A percentile compares a stretch with the other conserved stretches of the same genome.
These are phyloP conservation scores for Solanum sparsipilum DNA, from an alignment of 257 asterid genomes.

Conservation along the genomic window DNA sequence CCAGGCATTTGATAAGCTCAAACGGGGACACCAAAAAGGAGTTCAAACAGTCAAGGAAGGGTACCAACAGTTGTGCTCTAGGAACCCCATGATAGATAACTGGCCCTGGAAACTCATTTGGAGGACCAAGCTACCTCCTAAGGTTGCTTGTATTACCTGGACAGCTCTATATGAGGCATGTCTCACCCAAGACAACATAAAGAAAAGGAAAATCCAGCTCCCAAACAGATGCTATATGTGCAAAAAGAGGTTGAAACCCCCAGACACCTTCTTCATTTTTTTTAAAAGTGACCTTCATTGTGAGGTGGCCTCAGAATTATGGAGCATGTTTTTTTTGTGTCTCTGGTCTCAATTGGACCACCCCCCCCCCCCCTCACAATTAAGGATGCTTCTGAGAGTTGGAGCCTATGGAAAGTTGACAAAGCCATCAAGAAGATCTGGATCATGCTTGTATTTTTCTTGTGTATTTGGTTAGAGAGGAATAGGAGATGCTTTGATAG, in stretches of 20 bases:
- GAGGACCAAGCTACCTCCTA: background rate
- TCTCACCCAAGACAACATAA: background rate
- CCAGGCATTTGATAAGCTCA: background rate
- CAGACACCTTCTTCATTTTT: background rate
- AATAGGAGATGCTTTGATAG: background rate
- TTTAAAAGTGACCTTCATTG: background rate
- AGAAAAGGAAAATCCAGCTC: background rate
- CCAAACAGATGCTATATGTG: background rate
- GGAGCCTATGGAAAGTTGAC: background rate
- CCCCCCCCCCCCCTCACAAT: background rate
- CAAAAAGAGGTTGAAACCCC: background rate
- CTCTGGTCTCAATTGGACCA: background rate
- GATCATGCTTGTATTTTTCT: background rate
- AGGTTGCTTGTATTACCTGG: background rate
- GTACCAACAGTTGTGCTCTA: background rate
- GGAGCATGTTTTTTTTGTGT: background rate
- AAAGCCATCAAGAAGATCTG: background rate
- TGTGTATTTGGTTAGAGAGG: background rate
- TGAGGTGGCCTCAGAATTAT: background rate
- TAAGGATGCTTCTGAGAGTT: background rate
- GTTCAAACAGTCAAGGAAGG: background rate
- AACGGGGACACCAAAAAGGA: background rate
- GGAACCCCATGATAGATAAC: background rate
- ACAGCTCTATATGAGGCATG: background rate
- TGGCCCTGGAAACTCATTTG: background rate